phyloP scores from a whole-genome alignment of 2,329 filamentous ascomycete genomes.

The Claviceps sorghi region DNA sequence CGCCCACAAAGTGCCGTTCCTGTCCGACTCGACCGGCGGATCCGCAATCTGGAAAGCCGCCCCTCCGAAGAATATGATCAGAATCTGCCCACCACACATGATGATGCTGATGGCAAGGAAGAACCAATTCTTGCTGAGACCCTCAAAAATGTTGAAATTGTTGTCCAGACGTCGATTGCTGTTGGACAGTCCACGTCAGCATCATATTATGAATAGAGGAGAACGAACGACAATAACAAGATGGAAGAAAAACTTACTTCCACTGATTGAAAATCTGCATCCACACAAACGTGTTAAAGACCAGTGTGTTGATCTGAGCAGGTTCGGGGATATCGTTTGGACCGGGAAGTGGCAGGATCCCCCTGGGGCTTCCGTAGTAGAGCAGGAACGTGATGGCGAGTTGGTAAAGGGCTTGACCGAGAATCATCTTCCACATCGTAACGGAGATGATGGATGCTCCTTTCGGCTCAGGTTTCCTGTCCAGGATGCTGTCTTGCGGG shows the following conservation, averaged over 20 bases:
- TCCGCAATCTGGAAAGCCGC: conserved; percentile 59
- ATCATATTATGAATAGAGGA: neutral
- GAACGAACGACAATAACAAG: neutral
- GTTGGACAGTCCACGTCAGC: neutral
- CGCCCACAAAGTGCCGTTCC: conserved; percentile 52
- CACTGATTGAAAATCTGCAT: conserved; percentile 99
- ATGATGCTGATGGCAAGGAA: conserved; percentile 74
- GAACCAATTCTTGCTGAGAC: conserved; percentile 70
- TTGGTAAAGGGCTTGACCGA: conserved; percentile 84
- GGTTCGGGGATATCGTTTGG: conserved; percentile 24
- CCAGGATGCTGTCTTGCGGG: conserved; percentile 65
- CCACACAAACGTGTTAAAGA: conserved; percentile 98
- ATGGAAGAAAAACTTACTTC: conserved; percentile 50
- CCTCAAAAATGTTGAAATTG: conserved; percentile 89
- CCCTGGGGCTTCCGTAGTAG: conserved; percentile 52
- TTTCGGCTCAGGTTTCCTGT: conserved; percentile 54
- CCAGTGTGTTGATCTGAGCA: conserved; percentile 56
- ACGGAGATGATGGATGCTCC: conserved; percentile 56
- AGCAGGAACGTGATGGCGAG: conserved; percentile 66
- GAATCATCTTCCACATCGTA: conserved; percentile 99
- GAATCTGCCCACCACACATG: conserved; percentile 78
- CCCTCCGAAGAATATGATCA: conserved; percentile 82
- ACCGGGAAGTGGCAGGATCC: conserved; percentile 27
- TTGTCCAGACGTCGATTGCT: conserved; percentile 89
- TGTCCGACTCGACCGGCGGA: conserved; percentile 37